Evolutionary conservation across 768 basidiomycete genomes (phyloP).

Genomic region (Leucosporidium scottii): DNA sequence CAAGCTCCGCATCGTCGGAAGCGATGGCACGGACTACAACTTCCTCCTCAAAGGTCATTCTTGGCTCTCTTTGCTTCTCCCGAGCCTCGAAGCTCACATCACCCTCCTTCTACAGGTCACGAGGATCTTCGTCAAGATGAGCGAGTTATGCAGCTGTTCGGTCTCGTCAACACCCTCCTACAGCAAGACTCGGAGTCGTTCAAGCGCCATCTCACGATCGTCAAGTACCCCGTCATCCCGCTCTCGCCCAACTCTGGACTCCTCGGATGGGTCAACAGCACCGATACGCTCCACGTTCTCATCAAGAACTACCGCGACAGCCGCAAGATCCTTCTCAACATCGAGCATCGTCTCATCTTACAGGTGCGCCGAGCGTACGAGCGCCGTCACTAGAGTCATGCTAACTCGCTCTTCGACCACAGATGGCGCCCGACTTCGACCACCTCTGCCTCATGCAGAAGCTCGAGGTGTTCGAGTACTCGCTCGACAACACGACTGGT

Average conservation of each 20-base stretch:
- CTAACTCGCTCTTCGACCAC: neutral
- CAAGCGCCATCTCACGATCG: conserved; percentile 91
- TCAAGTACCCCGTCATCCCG: conserved; percentile 84
- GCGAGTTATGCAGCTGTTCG: conserved; percentile 97
- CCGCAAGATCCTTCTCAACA: conserved; percentile 90
- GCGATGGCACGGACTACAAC: conserved; percentile 87
- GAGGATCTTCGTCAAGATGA: conserved; percentile 99
- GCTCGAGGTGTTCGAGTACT: conserved; percentile 98
- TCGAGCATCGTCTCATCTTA: conserved; percentile 97
- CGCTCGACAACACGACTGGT: conserved; percentile 94
- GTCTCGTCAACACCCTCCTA: conserved; percentile 89
- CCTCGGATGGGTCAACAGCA: conserved; percentile 90
- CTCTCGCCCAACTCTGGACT: conserved; percentile 92
- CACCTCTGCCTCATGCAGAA: conserved; percentile 88
- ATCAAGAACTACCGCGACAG: conserved; percentile 86
- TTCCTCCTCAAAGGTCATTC: conserved; percentile 76
- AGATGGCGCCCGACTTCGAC: conserved; percentile 99
- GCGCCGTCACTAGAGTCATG: neutral
- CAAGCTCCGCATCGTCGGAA: conserved; percentile 74
- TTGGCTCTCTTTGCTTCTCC: neutral
- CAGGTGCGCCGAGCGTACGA: conserved; percentile 54
- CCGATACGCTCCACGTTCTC: conserved; percentile 89
- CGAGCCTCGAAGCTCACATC: neutral
- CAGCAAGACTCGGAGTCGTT: conserved; percentile 89
- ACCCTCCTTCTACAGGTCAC: conserved; percentile 57